A percentile compares a stretch with the other conserved stretches of the same genome.
Conservation (phyloP, 805 yeast species). For the Millerago galiae region DNA sequence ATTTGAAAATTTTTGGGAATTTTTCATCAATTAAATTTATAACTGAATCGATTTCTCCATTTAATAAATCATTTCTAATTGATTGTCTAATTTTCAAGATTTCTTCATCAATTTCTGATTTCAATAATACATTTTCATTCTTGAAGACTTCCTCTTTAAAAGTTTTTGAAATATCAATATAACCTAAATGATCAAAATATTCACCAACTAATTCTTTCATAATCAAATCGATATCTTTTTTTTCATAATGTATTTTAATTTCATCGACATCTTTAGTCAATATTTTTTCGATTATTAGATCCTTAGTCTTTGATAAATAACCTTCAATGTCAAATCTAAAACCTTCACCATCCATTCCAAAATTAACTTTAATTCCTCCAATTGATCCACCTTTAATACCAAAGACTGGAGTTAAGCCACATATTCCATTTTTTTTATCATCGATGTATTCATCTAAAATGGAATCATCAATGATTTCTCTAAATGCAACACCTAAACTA, state of each 20-base stretch:
- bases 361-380: conserved; percentile 26
- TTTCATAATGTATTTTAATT: not conserved
- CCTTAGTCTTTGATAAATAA: conserved; percentile 43
- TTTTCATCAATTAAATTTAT: conserved; percentile 16
- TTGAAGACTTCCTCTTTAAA: conserved; percentile 38
- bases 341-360: conserved; percentile 42
- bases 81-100: conserved; percentile 36
- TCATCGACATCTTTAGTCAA: conserved; percentile 9
- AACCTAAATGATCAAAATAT: conserved; percentile 56
- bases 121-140: conserved; percentile 11
- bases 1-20: conserved; percentile 33
- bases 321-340: conserved; percentile 56
- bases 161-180: conserved; percentile 44
- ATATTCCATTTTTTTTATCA: not conserved
- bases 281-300: conserved; percentile 26
- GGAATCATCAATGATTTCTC: conserved; percentile 28
- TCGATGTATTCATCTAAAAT: not conserved
- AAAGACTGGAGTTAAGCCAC: conserved; percentile 39
- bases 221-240: conserved; percentile 19
- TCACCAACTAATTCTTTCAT: conserved; percentile 33
- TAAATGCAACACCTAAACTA: conserved; percentile 47
- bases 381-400: conserved; percentile 32
- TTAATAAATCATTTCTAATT: conserved; percentile 35
- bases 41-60: conserved; percentile 33
- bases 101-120: conserved; percentile 25